Conservation (phyloP, 1,139 yeast species). For the Suhomyces bolitotheri region DNA sequence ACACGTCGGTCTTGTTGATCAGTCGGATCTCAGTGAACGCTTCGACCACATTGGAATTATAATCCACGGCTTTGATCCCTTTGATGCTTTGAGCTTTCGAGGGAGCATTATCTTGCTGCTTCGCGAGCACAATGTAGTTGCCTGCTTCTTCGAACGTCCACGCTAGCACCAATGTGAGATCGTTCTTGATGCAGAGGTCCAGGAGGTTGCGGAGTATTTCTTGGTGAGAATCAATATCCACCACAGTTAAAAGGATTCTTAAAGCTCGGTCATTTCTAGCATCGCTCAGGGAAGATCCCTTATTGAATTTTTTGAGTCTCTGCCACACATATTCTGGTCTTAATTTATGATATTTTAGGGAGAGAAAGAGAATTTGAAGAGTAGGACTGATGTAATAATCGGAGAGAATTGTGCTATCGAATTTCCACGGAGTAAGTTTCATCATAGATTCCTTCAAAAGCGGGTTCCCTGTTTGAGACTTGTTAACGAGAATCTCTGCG, state of each 20-base stretch:
- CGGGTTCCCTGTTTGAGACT: conserved; percentile 47
- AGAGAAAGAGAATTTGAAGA: conserved; percentile 69
- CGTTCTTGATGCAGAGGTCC: conserved; percentile 68
- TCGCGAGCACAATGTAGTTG: conserved; percentile 59
- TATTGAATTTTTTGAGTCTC: conserved; percentile 52
- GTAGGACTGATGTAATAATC: conserved; percentile 70
- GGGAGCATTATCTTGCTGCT: conserved; percentile 41
- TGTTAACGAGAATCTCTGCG: conserved; percentile 31
- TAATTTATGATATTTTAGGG: conserved; percentile 78
- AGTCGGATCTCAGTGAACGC: conserved; percentile 53
- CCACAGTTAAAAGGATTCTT: conserved; percentile 67
- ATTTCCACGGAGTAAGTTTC: conserved; percentile 41
- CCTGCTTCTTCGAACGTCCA: conserved; percentile 91
- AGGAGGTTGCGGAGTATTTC: conserved; percentile 69
- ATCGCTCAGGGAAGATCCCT: conserved; percentile 10
- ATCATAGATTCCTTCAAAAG: conserved; percentile 38
- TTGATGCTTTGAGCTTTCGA: conserved; percentile 15
- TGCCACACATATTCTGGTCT: conserved; percentile 85
- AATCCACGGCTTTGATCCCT: conserved; percentile 29
- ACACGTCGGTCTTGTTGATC: conserved; percentile 61
- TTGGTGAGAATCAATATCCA: conserved; percentile 76
- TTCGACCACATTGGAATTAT: conserved; percentile 51
- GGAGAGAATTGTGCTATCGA: conserved; percentile 38
- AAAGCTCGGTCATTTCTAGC: conserved; percentile 45
- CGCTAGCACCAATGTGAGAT: conserved; percentile 68